Evolutionary conservation across 257 asterid genomes (phyloP).

Genomic region (Jasminum sambac): DNA sequence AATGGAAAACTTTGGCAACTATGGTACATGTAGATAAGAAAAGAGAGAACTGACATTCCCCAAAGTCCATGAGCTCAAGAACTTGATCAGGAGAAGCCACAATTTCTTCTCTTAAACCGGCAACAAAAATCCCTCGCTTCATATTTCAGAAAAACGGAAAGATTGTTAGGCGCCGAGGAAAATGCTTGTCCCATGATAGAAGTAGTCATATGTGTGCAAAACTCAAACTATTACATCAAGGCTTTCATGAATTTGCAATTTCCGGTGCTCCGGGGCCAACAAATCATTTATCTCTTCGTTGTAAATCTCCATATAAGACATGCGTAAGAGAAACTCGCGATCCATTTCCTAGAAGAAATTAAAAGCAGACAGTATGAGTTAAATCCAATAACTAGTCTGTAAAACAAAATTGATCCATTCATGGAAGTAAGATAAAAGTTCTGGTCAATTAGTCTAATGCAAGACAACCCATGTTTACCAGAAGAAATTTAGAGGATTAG

Average conservation of each 20-base stretch:
- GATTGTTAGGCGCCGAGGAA: not conserved
- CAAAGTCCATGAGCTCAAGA: constrained; percentile 77
- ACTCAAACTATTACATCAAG: constrained; percentile 58
- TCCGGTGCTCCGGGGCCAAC: constrained; percentile 91
- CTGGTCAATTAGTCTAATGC: constrained; percentile 11
- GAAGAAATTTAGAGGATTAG: not conserved
- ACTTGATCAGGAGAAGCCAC: constrained; percentile 93
- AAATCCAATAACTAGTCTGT: constrained; percentile 17
- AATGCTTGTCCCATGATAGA: constrained; percentile 3
- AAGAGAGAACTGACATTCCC: constrained; percentile 68
- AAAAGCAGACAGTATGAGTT: constrained; percentile 15
- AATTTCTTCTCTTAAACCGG: constrained; percentile 93
- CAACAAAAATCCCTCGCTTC: constrained; percentile 95
- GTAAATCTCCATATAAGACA: constrained; percentile 97
- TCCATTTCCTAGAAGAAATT: constrained; percentile 53
- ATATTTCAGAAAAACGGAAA: constrained; percentile 19
- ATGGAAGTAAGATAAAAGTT: constrained; percentile 1
- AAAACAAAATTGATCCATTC: constrained; percentile 7
- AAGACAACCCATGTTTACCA: not conserved
- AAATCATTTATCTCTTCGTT: constrained; percentile 96
- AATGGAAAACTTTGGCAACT: not conserved
- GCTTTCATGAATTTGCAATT: constrained; percentile 90
- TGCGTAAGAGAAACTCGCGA: constrained; percentile 89
- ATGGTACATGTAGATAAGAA: constrained; percentile 1
- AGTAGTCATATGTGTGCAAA: constrained; percentile 4